phyloP scores from a whole-genome alignment of 2,329 filamentous ascomycete species.

The Phialophora chinensis region DNA sequence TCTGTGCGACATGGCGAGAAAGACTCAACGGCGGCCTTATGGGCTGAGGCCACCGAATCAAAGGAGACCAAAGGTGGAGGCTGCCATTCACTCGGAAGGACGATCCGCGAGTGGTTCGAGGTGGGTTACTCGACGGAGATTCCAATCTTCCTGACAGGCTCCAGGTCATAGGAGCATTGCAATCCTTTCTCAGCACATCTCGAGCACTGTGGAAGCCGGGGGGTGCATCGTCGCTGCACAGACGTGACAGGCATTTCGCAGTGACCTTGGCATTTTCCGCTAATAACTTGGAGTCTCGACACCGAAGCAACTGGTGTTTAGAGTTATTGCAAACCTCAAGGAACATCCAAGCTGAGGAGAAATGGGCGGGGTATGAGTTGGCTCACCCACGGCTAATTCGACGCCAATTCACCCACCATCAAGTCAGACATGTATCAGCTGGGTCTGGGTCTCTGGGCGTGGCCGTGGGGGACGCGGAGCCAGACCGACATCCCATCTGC shows the following conservation, averaged over 20 bases:
- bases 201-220: conserved; percentile 58
- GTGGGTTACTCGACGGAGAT: not conserved
- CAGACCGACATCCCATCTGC: no score
- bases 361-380: no score
- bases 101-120: not conserved
- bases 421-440: no score
- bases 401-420: no score
- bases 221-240: conserved; percentile 66
- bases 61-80: conserved; percentile 22
- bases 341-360: no score
- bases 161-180: conserved; percentile 54
- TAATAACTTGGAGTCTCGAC: no score
- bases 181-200: conserved; percentile 59
- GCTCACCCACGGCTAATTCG: no score
- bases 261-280: conserved; percentile 24
- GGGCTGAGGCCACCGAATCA: conserved; percentile 31
- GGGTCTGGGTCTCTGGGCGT: no score
- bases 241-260: conserved; percentile 62
- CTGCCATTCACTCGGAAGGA: conserved; percentile 16
- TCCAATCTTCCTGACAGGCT: conserved; percentile 30
- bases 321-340: no score
- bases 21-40: conserved; percentile 25
- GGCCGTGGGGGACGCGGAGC: no score
- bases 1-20: conserved; percentile 20
- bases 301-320: no score